Evolutionary conservation across 768 basidiomycete genomes (phyloP).

Genomic region (Strobilomyces confusus): DNA sequence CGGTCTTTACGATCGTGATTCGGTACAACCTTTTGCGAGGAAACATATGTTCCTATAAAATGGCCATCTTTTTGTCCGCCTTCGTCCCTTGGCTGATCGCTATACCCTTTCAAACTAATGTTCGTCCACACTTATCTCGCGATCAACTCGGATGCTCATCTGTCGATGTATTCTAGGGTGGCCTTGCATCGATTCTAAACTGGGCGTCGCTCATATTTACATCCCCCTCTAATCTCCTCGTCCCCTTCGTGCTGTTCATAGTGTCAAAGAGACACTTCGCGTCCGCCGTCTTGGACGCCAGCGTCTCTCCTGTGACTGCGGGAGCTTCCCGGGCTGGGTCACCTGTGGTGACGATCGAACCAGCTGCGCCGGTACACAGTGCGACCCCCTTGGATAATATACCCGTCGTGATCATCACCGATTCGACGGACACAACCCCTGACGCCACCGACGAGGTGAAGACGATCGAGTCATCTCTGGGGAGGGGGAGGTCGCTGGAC

Average conservation of each 20-base stretch:
- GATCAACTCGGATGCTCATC: not conserved
- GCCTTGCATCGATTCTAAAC: constrained; percentile 17
- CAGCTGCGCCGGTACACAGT: not conserved
- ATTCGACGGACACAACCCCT: constrained; percentile 3
- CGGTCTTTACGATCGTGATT: constrained; percentile 22
- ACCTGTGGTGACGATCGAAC: not conserved
- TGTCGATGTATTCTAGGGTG: constrained; percentile 1
- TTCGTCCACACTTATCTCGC: not conserved
- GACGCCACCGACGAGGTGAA: constrained; percentile 1
- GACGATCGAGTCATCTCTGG: constrained; percentile 7
- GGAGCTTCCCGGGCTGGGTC: no score
- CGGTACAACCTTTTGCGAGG: constrained; percentile 25
- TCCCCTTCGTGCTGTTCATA: constrained; percentile 21
- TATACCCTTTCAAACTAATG: constrained; percentile 26
- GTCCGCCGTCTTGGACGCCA: constrained; percentile 17
- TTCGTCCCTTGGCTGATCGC: constrained; percentile 21
- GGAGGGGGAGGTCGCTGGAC: not conserved
- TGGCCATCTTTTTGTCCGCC: constrained; percentile 23
- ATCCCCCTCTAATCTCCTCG: constrained; percentile 19
- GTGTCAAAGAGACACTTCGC: constrained; percentile 18
- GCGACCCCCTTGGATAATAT: constrained; percentile 3
- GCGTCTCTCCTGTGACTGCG: constrained; percentile 1
- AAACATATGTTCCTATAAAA: constrained; percentile 21
- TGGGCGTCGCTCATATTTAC: constrained; percentile 27
- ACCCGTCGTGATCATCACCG: constrained; percentile 19